phyloP scores from a whole-genome alignment of 257 asterid genomes.

The Lycium barbarum region DNA sequence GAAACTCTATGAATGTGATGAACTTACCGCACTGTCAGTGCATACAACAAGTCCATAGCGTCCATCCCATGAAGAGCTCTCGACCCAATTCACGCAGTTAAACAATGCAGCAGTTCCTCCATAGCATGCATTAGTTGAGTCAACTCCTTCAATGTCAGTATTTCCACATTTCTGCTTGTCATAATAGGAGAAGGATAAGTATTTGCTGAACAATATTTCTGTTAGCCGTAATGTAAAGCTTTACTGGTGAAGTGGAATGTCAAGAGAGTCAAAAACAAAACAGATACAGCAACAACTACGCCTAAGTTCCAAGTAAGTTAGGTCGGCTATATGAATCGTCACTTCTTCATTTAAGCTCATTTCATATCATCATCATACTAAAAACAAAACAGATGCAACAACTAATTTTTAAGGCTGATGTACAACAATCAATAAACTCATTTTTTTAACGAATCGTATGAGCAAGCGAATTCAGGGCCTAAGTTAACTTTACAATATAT shows the following conservation, averaged over 20 bases:
- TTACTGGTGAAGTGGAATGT: slow-evolving; percentile 1
- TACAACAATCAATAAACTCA: background rate
- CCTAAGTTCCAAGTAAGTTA: too few species aligned
- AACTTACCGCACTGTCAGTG: slow-evolving; percentile 97
- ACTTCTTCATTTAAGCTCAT: too few species aligned
- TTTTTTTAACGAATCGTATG: background rate
- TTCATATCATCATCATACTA: too few species aligned
- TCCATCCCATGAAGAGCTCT: slow-evolving; percentile 99
- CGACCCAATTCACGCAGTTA: slow-evolving; percentile 98
- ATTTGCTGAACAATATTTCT: background rate
- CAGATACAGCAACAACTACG: background rate
- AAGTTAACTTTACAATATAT: background rate
- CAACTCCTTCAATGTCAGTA: slow-evolving; percentile 97
- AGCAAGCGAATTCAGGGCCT: background rate
- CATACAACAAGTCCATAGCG: slow-evolving; percentile 98
- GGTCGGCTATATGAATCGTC: too few species aligned
- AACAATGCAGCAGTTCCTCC: slow-evolving; percentile 98
- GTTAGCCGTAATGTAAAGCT: background rate
- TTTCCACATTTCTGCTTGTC: slow-evolving; percentile 80
- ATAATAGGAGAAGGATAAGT: slow-evolving; percentile 34
- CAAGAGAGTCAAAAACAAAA: background rate
- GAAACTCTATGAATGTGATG: slow-evolving; percentile 32
- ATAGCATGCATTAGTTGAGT: slow-evolving; percentile 95
- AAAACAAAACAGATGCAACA: background rate
- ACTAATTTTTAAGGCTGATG: background rate